Percentiles rank a stretch among this genome's conserved stretches.
These are phyloP conservation scores for Pterocarpus santalinus DNA, from an alignment of 306 rosid species.

Conservation along the genomic window DNA sequence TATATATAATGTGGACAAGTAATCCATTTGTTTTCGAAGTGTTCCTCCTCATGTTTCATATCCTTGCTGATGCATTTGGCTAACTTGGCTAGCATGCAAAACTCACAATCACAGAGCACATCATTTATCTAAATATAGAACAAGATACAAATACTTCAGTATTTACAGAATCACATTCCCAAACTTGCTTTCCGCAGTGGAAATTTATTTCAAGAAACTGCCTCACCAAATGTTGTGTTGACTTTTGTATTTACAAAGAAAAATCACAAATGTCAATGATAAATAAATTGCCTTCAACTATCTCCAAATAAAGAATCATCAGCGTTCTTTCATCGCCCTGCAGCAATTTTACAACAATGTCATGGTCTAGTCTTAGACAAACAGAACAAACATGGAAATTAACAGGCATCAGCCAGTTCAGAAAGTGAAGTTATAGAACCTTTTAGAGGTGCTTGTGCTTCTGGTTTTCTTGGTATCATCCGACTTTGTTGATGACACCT, in stretches of 20 bases:
- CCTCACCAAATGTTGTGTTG: conserved; percentile 39
- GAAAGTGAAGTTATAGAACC: conserved; percentile 51
- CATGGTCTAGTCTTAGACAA: background rate
- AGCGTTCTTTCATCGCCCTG: conserved; percentile 59
- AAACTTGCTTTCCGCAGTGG: conserved; percentile 4
- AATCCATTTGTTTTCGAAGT: too few relatives aligned
- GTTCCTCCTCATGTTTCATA: too few relatives aligned
- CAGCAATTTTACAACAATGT: conserved; percentile 47
- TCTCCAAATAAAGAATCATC: conserved; percentile 47
- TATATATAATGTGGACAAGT: too few relatives aligned
- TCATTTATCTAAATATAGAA: conserved; percentile 39
- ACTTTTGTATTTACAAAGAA: conserved; percentile 52
- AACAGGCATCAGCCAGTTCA: conserved; percentile 2
- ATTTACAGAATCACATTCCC: conserved; percentile 47
- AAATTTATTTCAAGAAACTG: conserved; percentile 50
- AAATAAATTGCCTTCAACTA: conserved; percentile 38
- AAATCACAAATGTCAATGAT: conserved; percentile 42
- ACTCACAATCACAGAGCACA: conserved; percentile 30
- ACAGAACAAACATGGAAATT: conserved; percentile 14
- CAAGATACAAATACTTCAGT: conserved; percentile 44
- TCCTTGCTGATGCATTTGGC: too few relatives aligned
- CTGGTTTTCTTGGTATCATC: conserved; percentile 62
- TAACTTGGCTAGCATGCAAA: conserved; percentile 29
- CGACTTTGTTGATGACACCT: conserved; percentile 58
- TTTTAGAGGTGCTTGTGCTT: conserved; percentile 57